Conservation (phyloP, 2,329 filamentous ascomycete species). For the Rutstroemia sydowiana region DNA sequence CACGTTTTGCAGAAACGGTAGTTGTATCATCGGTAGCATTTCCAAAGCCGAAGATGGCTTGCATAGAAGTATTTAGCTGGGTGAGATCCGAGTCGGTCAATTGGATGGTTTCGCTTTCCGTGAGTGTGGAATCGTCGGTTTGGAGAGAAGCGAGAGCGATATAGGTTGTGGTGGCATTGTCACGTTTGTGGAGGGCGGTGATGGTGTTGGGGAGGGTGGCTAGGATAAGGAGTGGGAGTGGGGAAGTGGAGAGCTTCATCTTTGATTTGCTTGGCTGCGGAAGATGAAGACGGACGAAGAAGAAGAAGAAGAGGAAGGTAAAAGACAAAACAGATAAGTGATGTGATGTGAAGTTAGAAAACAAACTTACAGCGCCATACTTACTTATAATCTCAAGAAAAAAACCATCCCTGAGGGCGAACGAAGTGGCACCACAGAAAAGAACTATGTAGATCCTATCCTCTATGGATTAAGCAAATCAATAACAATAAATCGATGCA, state of each 20-base stretch:
- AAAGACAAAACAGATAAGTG: neutral
- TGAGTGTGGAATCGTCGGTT: neutral
- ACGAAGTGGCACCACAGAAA: too few species aligned
- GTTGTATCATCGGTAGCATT: neutral
- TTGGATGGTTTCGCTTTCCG: neutral
- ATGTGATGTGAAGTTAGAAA: neutral
- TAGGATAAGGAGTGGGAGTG: neutral
- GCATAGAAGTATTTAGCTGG: conserved; percentile 2
- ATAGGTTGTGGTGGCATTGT: neutral
- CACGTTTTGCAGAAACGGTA: neutral
- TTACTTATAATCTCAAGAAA: neutral
- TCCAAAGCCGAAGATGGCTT: neutral
- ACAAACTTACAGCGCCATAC: neutral
- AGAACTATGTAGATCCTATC: too few species aligned
- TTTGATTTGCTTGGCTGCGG: neutral
- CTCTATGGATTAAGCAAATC: too few species aligned
- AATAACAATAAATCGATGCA: too few species aligned
- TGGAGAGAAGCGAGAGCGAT: neutral
- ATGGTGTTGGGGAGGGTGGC: neutral
- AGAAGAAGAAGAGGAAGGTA: neutral
- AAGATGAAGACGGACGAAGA: neutral
- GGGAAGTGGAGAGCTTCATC: neutral
- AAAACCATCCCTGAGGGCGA: too few species aligned
- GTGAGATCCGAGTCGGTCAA: neutral
- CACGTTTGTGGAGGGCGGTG: neutral